phyloP scores from a whole-genome alignment of 2,329 filamentous ascomycete genomes.

The Ustulina deusta region DNA sequence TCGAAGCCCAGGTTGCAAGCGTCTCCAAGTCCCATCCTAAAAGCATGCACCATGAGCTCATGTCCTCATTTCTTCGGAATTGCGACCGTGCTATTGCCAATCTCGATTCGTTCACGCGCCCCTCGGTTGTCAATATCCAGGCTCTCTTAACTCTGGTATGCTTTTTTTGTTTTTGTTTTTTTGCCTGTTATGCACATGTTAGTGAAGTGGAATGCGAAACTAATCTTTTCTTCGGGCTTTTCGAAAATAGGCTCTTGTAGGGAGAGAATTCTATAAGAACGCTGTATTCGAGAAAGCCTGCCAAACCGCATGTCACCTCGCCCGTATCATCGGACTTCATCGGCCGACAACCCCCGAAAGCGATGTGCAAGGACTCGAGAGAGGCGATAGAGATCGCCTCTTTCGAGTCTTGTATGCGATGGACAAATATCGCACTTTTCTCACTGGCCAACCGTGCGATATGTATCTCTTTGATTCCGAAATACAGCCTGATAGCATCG shows the following conservation, averaged over 20 bases:
- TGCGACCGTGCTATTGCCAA: conserved; percentile 30
- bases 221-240: neutral
- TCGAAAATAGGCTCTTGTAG: conserved; percentile 19
- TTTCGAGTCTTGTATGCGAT: conserved; percentile 23
- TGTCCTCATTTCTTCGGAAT: conserved; percentile 29
- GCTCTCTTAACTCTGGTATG: conserved; percentile 27
- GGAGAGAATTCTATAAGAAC: conserved; percentile 25
- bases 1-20: conserved; percentile 17
- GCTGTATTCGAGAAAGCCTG: conserved; percentile 24
- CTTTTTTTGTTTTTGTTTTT: neutral
- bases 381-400: conserved; percentile 12
- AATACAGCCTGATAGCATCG: neutral
- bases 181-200: neutral
- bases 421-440: conserved; percentile 24
- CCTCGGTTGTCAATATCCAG: conserved; percentile 23
- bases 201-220: neutral
- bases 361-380: conserved; percentile 1
- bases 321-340: conserved; percentile 25
- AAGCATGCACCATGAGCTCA: conserved; percentile 29
- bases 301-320: conserved; percentile 24
- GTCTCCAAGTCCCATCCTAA: conserved; percentile 25
- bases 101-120: conserved; percentile 25
- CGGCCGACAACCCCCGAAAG: neutral
- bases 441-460: conserved; percentile 22
- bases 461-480: conserved; percentile 27